These are phyloP conservation scores for Penicillium nucicola DNA, from an alignment of 495 filamentous ascomycete species.

Conservation along the genomic window DNA sequence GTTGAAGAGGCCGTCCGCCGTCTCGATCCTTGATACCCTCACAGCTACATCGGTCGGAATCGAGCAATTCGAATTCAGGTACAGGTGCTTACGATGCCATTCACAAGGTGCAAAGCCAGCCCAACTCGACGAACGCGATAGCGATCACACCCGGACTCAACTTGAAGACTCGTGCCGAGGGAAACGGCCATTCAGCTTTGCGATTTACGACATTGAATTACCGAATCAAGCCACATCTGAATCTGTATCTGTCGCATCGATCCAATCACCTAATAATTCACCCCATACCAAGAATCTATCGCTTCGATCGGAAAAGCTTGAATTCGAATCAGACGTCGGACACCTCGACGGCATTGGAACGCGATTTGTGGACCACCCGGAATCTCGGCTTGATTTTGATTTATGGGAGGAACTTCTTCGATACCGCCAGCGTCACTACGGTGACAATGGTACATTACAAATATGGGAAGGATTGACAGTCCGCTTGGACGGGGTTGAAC, in stretches of 20 bases:
- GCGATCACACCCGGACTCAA: not conserved
- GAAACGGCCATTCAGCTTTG: slow-evolving; percentile 25
- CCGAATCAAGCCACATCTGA: not conserved
- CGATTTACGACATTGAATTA: slow-evolving; percentile 28
- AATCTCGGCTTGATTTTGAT: slow-evolving; percentile 47
- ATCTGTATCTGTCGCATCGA: not conserved
- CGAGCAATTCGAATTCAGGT: slow-evolving; percentile 30
- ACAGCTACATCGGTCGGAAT: slow-evolving; percentile 36
- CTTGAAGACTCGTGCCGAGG: slow-evolving; percentile 1
- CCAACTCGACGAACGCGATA: not conserved
- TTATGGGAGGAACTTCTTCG: slow-evolving; percentile 66
- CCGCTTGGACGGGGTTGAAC: slow-evolving; percentile 33
- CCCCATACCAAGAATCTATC: slow-evolving; percentile 9
- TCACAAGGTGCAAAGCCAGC: slow-evolving; percentile 13
- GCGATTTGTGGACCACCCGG: slow-evolving; percentile 53
- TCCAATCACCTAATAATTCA: not conserved
- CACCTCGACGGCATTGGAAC: slow-evolving; percentile 30
- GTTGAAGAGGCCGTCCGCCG: slow-evolving; percentile 49
- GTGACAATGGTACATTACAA: slow-evolving; percentile 51
- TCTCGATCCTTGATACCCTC: slow-evolving; percentile 46
- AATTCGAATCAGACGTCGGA: slow-evolving; percentile 54
- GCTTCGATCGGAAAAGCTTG: slow-evolving; percentile 32
- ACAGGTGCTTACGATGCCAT: slow-evolving; percentile 31
- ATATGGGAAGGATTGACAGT: slow-evolving; percentile 62
- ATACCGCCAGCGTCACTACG: slow-evolving; percentile 58